Conservation (phyloP, 164 flowering plant genomes). For the Warburgia ugandensis region DNA sequence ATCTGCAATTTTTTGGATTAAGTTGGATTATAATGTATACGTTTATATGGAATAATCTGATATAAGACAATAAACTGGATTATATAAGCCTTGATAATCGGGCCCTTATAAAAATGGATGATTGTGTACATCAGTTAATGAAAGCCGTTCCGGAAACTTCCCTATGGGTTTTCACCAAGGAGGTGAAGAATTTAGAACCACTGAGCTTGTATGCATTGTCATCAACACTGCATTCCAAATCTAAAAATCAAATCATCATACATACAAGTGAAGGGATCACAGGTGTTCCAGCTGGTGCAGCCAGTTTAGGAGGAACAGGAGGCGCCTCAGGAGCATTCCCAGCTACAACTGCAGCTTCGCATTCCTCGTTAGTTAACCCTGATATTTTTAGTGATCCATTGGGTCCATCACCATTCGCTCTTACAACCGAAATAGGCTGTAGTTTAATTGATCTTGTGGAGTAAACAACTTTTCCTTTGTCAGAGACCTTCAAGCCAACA, state of each 20-base stretch:
- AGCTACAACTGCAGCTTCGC: constrained; percentile 86
- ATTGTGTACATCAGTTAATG: too few species aligned
- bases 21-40: too few species aligned
- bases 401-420: constrained; percentile 34
- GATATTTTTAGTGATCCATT: constrained; percentile 29
- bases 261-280: constrained; percentile 54
- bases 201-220: too few species aligned
- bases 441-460: constrained; percentile 5
- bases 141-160: too few species aligned
- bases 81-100: too few species aligned
- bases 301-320: constrained; percentile 56
- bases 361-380: constrained; percentile 52
- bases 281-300: constrained; percentile 77
- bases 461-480: constrained; percentile 3
- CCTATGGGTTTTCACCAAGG: too few species aligned
- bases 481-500: constrained; percentile 15
- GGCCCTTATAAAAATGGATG: too few species aligned
- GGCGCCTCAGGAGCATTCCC: constrained; percentile 81
- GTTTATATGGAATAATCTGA: too few species aligned
- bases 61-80: too few species aligned
- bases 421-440: constrained; percentile 19
- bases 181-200: too few species aligned
- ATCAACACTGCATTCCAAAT: too few species aligned
- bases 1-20: too few species aligned
- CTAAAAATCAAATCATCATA: not conserved